phyloP scores from a whole-genome alignment of 2,329 filamentous ascomycete genomes.

The Helotiales sp. region DNA sequence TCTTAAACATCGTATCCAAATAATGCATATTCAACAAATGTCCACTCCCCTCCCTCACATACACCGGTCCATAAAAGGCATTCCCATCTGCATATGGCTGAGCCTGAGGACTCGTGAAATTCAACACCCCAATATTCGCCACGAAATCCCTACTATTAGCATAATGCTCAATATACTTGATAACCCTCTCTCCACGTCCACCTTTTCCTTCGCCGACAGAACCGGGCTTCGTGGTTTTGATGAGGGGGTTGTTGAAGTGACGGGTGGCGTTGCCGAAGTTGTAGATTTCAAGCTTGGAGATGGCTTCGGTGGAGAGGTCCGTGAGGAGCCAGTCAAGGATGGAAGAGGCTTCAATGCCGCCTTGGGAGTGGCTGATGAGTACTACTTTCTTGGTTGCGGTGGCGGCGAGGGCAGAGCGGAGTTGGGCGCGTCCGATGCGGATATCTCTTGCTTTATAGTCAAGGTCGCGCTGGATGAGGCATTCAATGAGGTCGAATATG shows the following conservation, averaged over 20 bases:
- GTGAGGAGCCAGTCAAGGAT: constrained; percentile 76
- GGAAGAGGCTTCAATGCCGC: constrained; percentile 71
- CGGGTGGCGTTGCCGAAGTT: constrained; percentile 80
- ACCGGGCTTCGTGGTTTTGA: constrained; percentile 39
- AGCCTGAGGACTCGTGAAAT: constrained; percentile 47
- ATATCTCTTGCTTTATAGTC: constrained; percentile 70
- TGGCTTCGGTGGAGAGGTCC: constrained; percentile 65
- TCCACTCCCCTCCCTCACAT: constrained; percentile 22
- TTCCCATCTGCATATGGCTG: constrained; percentile 19
- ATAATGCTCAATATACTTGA: constrained; percentile 78
- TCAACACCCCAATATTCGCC: constrained; percentile 70
- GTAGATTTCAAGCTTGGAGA: constrained; percentile 71
- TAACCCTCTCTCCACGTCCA: constrained; percentile 34
- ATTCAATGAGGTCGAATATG: constrained; percentile 75
- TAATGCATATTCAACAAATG: constrained; percentile 38
- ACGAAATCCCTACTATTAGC: constrained; percentile 74
- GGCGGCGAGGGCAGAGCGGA: constrained; percentile 58
- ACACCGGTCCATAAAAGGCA: constrained; percentile 31
- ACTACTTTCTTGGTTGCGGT: constrained; percentile 68
- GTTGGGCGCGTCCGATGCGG: constrained; percentile 55
- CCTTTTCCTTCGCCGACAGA: constrained; percentile 13
- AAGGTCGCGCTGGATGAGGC: constrained; percentile 74
- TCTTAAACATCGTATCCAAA: constrained; percentile 36
- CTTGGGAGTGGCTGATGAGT: constrained; percentile 75
- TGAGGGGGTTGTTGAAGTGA: constrained; percentile 77